Percentiles rank a stretch among this genome's conserved stretches.
These are phyloP conservation scores for Sarcomyxa edulis DNA, from an alignment of 768 basidiomycete species.

Conservation along the genomic window DNA sequence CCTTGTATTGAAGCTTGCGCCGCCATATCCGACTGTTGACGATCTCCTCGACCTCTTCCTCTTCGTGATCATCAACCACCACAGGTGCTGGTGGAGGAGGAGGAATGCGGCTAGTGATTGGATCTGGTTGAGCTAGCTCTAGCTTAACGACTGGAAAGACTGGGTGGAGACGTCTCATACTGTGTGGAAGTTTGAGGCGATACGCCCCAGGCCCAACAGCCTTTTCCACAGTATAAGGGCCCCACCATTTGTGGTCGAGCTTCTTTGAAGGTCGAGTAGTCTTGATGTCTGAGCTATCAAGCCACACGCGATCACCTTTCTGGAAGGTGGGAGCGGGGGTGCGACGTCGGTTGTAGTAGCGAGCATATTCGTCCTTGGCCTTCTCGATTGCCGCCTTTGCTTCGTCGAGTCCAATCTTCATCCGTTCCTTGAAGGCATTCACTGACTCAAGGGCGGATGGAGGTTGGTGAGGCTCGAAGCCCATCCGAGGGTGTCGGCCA, in stretches of 20 bases:
- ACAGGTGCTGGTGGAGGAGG: constrained; percentile 7
- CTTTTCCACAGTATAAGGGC: constrained; percentile 7
- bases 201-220: constrained; percentile 8
- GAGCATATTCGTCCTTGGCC: constrained; percentile 11
- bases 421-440: constrained; percentile 6
- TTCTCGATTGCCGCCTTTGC: constrained; percentile 11
- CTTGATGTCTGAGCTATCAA: constrained; percentile 1
- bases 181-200: constrained; percentile 10
- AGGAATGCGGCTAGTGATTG: constrained; percentile 1
- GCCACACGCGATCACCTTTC: constrained; percentile 12
- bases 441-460: constrained; percentile 2
- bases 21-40: constrained; percentile 6
- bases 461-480: constrained; percentile 1
- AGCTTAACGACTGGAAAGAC: constrained; percentile 10
- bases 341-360: constrained; percentile 9
- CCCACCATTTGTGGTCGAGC: constrained; percentile 8
- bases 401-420: constrained; percentile 10
- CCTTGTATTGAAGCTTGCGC: constrained; percentile 9
- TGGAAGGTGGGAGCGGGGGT: constrained; percentile 5
- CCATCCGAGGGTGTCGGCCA: constrained; percentile 10
- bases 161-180: constrained; percentile 13
- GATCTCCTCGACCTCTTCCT: constrained; percentile 11
- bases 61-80: constrained; percentile 2
- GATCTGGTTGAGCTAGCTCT: neutral
- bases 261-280: constrained; percentile 9